Percentiles rank a stretch among this genome's conserved stretches.
Evolutionary conservation across 345 rosid species (phyloP).

Genomic region (Gossypium ekmanianum): DNA sequence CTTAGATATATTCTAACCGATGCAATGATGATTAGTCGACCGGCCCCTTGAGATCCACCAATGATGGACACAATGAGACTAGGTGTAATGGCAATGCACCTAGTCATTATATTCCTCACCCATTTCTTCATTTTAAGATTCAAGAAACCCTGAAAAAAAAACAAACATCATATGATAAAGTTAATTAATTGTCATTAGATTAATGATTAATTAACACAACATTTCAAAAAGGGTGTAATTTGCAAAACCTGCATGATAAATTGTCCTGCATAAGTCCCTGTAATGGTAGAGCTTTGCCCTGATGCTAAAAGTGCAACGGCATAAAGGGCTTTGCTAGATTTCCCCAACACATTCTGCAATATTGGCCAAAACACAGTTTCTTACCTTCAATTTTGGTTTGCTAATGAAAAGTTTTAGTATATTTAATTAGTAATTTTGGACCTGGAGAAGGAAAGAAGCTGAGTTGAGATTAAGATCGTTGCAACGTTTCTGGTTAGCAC

Average conservation of each 20-base stretch:
- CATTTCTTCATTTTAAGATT: slow-evolving; percentile 56
- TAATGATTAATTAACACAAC: not conserved
- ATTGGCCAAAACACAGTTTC: not conserved
- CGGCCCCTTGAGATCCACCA: slow-evolving; percentile 58
- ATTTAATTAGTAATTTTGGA: not conserved
- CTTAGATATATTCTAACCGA: slow-evolving; percentile 35
- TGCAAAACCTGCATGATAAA: slow-evolving; percentile 54
- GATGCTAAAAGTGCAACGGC: slow-evolving; percentile 63
- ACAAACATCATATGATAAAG: not conserved
- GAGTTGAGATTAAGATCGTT: slow-evolving; percentile 49
- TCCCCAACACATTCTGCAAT: slow-evolving; percentile 60
- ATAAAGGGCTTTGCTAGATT: slow-evolving; percentile 49
- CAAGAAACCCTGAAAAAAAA: slow-evolving; percentile 48
- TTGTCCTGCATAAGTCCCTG: slow-evolving; percentile 71
- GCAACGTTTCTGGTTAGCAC: slow-evolving; percentile 25
- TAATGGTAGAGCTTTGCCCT: slow-evolving; percentile 60
- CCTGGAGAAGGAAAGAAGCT: slow-evolving; percentile 69
- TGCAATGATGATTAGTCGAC: slow-evolving; percentile 53
- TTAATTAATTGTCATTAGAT: not conserved
- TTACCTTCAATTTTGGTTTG: not conserved
- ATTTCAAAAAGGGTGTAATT: not conserved
- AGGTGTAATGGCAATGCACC: slow-evolving; percentile 54
- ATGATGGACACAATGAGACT: slow-evolving; percentile 55
- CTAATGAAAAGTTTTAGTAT: not conserved
- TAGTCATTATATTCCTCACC: slow-evolving; percentile 53